Conservation (phyloP, 257 asterid species). For the Forsythia suspensa region DNA sequence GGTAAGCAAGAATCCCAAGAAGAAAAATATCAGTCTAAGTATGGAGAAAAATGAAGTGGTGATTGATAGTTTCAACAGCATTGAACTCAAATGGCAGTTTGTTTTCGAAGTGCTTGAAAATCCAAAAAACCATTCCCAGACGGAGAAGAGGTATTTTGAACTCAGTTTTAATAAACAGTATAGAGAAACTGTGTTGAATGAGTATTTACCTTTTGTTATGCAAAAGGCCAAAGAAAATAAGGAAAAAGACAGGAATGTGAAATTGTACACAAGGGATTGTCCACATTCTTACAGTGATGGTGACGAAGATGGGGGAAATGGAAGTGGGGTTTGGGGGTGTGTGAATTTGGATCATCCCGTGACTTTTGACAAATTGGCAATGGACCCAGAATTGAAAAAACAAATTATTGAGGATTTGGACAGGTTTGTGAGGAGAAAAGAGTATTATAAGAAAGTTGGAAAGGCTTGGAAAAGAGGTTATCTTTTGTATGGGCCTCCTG, state of each 20-base stretch:
- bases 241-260: constrained; percentile 51
- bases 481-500: constrained; percentile 81
- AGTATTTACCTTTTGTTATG: constrained; percentile 56
- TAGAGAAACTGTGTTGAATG: constrained; percentile 40
- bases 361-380: constrained; percentile 68
- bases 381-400: constrained; percentile 58
- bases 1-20: constrained; percentile 51
- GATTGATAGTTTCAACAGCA: constrained; percentile 29
- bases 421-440: constrained; percentile 72
- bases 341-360: constrained; percentile 69
- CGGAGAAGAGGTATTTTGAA: constrained; percentile 63
- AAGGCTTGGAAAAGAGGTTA: constrained; percentile 93
- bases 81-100: constrained; percentile 55
- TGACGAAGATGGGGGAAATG: constrained; percentile 48
- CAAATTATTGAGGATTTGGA: constrained; percentile 62
- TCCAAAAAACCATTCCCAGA: constrained; percentile 7
- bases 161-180: constrained; percentile 46
- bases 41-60: constrained; percentile 60
- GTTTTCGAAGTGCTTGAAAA: constrained; percentile 45
- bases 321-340: constrained; percentile 65
- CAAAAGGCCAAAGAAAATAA: constrained; percentile 52
- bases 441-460: constrained; percentile 73
- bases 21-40: constrained; percentile 43
- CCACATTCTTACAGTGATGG: constrained; percentile 29
- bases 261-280: constrained; percentile 60